Evolutionary conservation across 306 rosid genomes (phyloP).

Genomic region (Leucaena leucocephala): DNA sequence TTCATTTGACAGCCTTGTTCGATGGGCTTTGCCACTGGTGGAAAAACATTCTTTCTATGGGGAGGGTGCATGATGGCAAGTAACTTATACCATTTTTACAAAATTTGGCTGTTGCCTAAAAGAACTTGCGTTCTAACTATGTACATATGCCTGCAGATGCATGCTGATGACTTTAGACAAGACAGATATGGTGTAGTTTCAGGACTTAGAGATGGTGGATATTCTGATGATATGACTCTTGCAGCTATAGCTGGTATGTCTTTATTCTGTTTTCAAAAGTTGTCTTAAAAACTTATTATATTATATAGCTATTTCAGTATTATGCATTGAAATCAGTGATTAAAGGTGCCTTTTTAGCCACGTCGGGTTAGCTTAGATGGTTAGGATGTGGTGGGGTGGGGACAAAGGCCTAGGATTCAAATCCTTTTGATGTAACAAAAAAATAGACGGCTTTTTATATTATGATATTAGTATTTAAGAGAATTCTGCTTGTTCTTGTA

Average conservation of each 20-base stretch:
- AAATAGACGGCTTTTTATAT: background rate
- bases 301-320: background rate
- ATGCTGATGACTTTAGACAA: slow-evolving; percentile 84
- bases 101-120: slow-evolving; percentile 9
- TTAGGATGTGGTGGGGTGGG: background rate
- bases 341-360: background rate
- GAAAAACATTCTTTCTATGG: slow-evolving; percentile 96
- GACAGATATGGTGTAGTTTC: slow-evolving; percentile 83
- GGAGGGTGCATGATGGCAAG: slow-evolving; percentile 99
- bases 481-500: background rate
- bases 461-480: background rate
- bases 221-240: slow-evolving; percentile 99
- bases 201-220: slow-evolving; percentile 89
- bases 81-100: slow-evolving; percentile 40
- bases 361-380: background rate
- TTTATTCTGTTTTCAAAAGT: slow-evolving; percentile 2
- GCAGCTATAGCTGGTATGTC: slow-evolving; percentile 88
- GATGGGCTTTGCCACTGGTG: slow-evolving; percentile 99
- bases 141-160: slow-evolving; percentile 73
- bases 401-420: background rate
- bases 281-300: slow-evolving; percentile 12
- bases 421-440: background rate
- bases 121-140: slow-evolving; percentile 34
- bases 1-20: slow-evolving; percentile 82
- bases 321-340: background rate